Evolutionary conservation across 2,329 filamentous ascomycete genomes (phyloP), one percentile per base, ranked within the genome.

Genomic region (Sclerotinia borealis): DNA sequence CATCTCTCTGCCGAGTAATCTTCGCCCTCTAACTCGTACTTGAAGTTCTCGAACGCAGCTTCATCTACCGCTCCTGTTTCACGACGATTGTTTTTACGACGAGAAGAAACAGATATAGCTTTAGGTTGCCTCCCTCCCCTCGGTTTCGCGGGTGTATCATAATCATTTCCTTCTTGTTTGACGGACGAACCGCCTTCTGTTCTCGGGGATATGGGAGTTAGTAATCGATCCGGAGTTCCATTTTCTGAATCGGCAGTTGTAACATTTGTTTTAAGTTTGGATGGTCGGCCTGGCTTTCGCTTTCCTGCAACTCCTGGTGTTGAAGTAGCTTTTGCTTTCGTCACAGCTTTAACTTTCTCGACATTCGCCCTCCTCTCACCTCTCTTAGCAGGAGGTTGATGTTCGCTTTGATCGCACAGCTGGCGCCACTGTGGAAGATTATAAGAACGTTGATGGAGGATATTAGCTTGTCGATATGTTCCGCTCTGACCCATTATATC

Each of bases 401-500:
- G 92, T 71, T 96, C 93, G 74, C 91, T 93, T 77, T 97, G 92
- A 67, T 97, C 91, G 74, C 93, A 97, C 45, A 98, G 82, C 62
- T 91, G 85, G 69, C 92, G 91, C 95, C 95, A 99, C 76, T 99
- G 93, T 0, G 93, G 93, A 5, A 99, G 81, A 70, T 97, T 99
- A 79, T 99, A 99, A 17, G 92, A 92, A 74, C 95, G 85, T 75
- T 96, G 92, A 77, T 97, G 96, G 72, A 98, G 88, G 65, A 99
- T 93, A 74, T 99, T 99, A 73, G 95, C 91, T 76, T 99, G 95
- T 41, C 93, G 93, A 75, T 97, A 99, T 63, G 91, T 96, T 63
- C 95, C 96, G 74, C 93, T 92, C 59, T 91, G 92, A 48, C 95
- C 95, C 81, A 96, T 93, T 72, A 99, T 99, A 72, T 99, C 95